Evolutionary conservation across 306 rosid species (phyloP).

Genomic region (Pyrus communis): DNA sequence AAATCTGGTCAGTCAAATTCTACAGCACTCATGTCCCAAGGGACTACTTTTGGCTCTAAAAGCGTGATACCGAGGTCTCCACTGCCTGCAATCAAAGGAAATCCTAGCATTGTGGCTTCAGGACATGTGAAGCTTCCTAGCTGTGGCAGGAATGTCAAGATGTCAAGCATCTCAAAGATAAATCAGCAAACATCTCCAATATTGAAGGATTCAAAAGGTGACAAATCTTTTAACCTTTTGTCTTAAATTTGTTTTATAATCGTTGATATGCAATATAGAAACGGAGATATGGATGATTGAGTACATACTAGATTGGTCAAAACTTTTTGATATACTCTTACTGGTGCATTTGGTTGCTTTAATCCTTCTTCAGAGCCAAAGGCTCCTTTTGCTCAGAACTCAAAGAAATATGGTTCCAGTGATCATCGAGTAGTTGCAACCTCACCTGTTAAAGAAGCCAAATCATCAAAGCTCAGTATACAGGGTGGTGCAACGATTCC

Average conservation of each 20-base stretch:
- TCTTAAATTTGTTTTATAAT: not conserved
- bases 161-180: constrained; percentile 6
- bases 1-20: constrained; percentile 11
- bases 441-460: not conserved
- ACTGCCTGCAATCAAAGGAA: constrained; percentile 1
- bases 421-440: not conserved
- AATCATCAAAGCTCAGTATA: not conserved
- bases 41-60: constrained; percentile 9
- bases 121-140: constrained; percentile 20
- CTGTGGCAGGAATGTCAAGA: not conserved
- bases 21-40: not conserved
- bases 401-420: not conserved
- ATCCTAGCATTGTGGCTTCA: constrained; percentile 4
- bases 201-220: constrained; percentile 29
- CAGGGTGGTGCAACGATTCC: not conserved
- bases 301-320: not conserved
- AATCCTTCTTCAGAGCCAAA: not conserved
- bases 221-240: not conserved
- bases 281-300: not conserved
- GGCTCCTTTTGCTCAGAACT: not conserved
- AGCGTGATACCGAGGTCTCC: constrained; percentile 5
- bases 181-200: constrained; percentile 22
- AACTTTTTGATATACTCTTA: not conserved
- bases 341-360: not conserved
- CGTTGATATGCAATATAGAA: not conserved